Evolutionary conservation across 2,329 filamentous ascomycete species (phyloP).

Genomic region (Periglandula ipomoeae): DNA sequence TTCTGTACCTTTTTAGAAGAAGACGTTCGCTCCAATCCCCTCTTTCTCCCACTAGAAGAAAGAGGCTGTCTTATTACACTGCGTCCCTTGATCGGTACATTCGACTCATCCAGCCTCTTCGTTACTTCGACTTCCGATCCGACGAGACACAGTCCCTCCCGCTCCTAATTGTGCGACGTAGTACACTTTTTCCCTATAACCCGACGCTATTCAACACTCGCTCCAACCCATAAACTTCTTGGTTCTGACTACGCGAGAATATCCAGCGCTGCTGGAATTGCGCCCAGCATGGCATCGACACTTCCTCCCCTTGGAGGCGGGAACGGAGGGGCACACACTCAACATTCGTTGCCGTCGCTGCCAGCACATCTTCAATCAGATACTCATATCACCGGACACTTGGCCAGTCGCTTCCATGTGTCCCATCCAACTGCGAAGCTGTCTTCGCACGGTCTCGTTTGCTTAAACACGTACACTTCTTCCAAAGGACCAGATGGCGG

Average conservation of each 20-base stretch:
- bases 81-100: not conserved
- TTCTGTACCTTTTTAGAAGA: not conserved
- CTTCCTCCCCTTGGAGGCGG: slow-evolving; percentile 39
- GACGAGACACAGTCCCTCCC: not conserved
- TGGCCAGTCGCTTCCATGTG: slow-evolving; percentile 86
- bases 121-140: not conserved
- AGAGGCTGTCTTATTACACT: not conserved
- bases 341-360: slow-evolving; percentile 79
- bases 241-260: not conserved
- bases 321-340: slow-evolving; percentile 58
- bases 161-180: not conserved
- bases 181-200: not conserved
- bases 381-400: slow-evolving; percentile 70
- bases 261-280: slow-evolving; percentile 10
- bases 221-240: not conserved
- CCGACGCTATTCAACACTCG: not conserved
- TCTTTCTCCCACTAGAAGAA: not conserved
- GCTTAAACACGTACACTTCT: slow-evolving; percentile 90
- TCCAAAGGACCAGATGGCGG: slow-evolving; percentile 81
- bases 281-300: slow-evolving; percentile 51
- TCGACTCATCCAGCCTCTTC: not conserved
- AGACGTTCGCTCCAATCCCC: not conserved
- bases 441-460: slow-evolving; percentile 84
- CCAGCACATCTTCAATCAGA: slow-evolving; percentile 75
- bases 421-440: slow-evolving; percentile 79